Conservation (phyloP, 2,329 filamentous ascomycete genomes). For the Geoglossum cookeanum region DNA sequence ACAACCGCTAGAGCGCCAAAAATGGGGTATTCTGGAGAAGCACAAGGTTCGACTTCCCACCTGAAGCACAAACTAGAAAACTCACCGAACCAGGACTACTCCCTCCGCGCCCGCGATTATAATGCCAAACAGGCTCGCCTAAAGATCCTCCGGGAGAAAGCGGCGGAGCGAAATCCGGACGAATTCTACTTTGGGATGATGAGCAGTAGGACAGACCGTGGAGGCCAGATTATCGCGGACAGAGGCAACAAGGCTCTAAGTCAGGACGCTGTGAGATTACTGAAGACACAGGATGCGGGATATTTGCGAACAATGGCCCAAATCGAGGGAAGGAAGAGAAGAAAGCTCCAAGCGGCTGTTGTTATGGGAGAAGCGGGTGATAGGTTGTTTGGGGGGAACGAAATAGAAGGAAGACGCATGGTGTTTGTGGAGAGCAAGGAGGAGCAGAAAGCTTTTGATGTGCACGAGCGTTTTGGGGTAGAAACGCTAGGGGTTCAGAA, state of each 20-base stretch:
- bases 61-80: background rate
- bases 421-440: constrained; percentile 7
- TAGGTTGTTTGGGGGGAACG: background rate
- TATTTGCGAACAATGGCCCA: constrained; percentile 40
- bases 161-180: constrained; percentile 41
- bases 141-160: constrained; percentile 38
- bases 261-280: constrained; percentile 38
- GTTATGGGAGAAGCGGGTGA: background rate
- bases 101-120: constrained; percentile 44
- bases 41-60: constrained; percentile 44
- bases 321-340: constrained; percentile 33
- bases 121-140: constrained; percentile 41
- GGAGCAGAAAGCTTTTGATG: constrained; percentile 21
- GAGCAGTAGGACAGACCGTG: constrained; percentile 27
- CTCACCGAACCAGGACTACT: constrained; percentile 32
- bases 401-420: background rate
- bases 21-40: constrained; percentile 87
- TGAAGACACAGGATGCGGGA: constrained; percentile 46
- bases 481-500: background rate
- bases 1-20: constrained; percentile 64
- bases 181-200: constrained; percentile 50
- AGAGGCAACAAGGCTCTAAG: constrained; percentile 28
- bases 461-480: constrained; percentile 13
- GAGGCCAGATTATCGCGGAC: constrained; percentile 24
- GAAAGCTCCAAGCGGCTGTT: constrained; percentile 21